Conservation (phyloP, 176 grass and related monocot genomes). For the sorghum (Sorghum bicolor) region DNA sequence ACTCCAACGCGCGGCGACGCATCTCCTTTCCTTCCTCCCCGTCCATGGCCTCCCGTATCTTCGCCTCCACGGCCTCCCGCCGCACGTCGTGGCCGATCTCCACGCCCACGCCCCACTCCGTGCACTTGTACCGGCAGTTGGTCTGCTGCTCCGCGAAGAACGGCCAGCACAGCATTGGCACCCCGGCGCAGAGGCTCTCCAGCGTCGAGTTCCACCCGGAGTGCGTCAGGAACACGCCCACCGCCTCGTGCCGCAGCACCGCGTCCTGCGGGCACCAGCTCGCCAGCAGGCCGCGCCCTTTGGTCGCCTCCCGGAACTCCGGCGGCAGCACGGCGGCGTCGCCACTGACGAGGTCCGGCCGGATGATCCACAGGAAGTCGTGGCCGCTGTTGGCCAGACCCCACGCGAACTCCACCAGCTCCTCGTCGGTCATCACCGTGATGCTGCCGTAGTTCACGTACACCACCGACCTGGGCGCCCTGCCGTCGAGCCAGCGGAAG, state of each 20-base stretch:
- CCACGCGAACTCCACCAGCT: conserved; percentile 58
- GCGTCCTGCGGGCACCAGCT: conserved; percentile 50
- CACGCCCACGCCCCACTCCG: conserved; percentile 43
- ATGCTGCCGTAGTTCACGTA: conserved; percentile 58
- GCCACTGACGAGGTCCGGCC: conserved; percentile 41
- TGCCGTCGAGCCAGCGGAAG: conserved; percentile 31
- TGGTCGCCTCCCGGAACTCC: conserved; percentile 23
- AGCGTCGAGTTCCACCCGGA: conserved; percentile 46
- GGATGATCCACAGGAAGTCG: conserved; percentile 43
- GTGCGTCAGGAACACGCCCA: conserved; percentile 48
- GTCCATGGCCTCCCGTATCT: conserved; percentile 36
- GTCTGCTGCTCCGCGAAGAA: conserved; percentile 53
- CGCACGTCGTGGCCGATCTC: conserved; percentile 49
- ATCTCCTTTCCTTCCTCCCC: conserved; percentile 45
- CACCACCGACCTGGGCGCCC: conserved; percentile 22
- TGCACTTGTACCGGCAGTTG: conserved; percentile 41
- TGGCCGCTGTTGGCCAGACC: conserved; percentile 41
- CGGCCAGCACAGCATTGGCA: conserved; percentile 56
- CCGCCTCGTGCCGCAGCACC: conserved; percentile 42
- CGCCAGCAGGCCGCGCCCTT: conserved; percentile 28
- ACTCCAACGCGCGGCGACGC: conserved; percentile 20
- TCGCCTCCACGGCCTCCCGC: conserved; percentile 38
- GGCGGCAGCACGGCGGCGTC: conserved; percentile 38
- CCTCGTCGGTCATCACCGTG: conserved; percentile 37
- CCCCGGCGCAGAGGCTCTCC: conserved; percentile 39